Evolutionary conservation across 2,329 filamentous ascomycete species (phyloP), one percentile per base, ranked within the genome.

Genomic region (Claviceps sp.): DNA sequence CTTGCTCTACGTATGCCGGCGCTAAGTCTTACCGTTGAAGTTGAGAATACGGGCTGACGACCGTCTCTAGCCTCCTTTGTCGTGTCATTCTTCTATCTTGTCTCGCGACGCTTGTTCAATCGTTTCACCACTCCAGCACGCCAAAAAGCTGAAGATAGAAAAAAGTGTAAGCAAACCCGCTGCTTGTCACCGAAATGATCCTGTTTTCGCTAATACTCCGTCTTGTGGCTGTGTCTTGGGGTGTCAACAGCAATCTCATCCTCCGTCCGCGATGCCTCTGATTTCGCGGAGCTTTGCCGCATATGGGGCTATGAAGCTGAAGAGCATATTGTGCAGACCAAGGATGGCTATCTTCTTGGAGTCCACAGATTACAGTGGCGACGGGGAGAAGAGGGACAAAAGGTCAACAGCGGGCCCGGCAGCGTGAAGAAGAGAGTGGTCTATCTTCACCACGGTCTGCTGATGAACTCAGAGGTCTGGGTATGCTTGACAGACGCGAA

Each of bases 381-480:
- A 54, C 85, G 82, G 60, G 89, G 88, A 11, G 89, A 95, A 65
- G 87, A 93, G 63, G 79, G 81, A n/a, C 71, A 76, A 51, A 79
- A 80, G 56, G 85, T 95, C 60, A 96, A 96, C 64, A 72, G 75
- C 49, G 85, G 85, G 0, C 74, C 76, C 1, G 74, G 76, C 38
- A 84, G 83, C 61, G 60, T 86, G 30, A 78, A 77, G 67, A 96
- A 96, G 72, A 86, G 84, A 59, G 87, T 97, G 48, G 83, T 93
- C 6, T 98, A 97, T 66, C 73, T 98, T 57, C 93, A 98, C 63
- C 93, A 98, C 67, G 93, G 91, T 8, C 76, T 98, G 53, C 78
- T 98, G 63, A 98, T 98, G 93, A 97, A 96, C 69, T 95, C 89
- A 60, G 93, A 98, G 67, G 91, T 98, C 37, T 98, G 93, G 93